These are phyloP conservation scores for Nitzschia inconspicua DNA, from an alignment of 108 stramenopile genomes.

Conservation along the genomic window DNA sequence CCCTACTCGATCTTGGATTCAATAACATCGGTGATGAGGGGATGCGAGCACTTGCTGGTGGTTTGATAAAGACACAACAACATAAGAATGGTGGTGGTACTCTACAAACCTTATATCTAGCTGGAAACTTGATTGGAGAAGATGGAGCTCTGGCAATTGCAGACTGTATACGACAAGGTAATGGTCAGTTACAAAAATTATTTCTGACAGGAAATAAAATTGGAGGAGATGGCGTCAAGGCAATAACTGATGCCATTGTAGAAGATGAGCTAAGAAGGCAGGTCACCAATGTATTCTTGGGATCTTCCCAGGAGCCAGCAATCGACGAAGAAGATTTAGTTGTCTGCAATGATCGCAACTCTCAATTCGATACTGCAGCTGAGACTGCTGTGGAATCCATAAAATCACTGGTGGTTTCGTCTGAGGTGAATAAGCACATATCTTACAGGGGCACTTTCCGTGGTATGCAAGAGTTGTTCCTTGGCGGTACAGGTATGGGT, in stretches of 20 bases:
- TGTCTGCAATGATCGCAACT: too few relatives aligned
- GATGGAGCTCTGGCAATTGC: conserved; percentile 68
- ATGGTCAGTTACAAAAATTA: conserved; percentile 52
- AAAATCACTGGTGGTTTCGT: background rate
- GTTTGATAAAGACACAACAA: conserved; percentile 36
- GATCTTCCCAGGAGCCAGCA: too few relatives aligned
- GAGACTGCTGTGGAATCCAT: too few relatives aligned
- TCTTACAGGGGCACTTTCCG: conserved; percentile 3
- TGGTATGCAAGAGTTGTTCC: conserved; percentile 72
- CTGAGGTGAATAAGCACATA: background rate
- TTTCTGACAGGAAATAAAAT: conserved; percentile 81
- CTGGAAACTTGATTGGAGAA: conserved; percentile 69
- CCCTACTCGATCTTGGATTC: conserved; percentile 76
- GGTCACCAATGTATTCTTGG: background rate
- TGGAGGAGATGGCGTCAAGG: conserved; percentile 65
- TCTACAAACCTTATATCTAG: conserved; percentile 63
- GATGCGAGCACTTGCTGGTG: conserved; percentile 55
- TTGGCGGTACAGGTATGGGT: conserved; percentile 74
- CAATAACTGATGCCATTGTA: conserved; percentile 62
- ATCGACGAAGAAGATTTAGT: too few relatives aligned
- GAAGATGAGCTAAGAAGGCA: conserved; percentile 45
- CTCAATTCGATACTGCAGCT: too few relatives aligned
- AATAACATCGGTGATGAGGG: conserved; percentile 83
- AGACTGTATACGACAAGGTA: conserved; percentile 53
- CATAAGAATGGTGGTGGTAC: conserved; percentile 18